phyloP scores from a whole-genome alignment of 148 eudicot species.

The Nepenthes mirabilis region DNA sequence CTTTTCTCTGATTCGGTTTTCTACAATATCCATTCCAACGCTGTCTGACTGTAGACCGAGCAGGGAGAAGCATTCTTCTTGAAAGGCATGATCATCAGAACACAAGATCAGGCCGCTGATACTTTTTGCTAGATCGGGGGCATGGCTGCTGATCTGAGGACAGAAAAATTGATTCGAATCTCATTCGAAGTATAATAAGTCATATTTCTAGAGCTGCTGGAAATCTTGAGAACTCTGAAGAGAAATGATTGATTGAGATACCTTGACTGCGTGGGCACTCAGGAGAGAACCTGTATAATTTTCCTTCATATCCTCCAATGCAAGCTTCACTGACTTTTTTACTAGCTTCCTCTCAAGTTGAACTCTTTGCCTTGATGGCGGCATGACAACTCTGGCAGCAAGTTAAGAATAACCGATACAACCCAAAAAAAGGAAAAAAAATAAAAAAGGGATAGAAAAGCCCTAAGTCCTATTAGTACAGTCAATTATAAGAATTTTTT shows the following conservation, averaged over 20 bases:
- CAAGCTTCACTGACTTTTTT: constrained; percentile 55
- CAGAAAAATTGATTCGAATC: constrained; percentile 1
- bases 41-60: constrained; percentile 46
- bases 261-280: constrained; percentile 80
- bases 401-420: constrained; percentile 45
- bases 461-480: background rate
- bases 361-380: constrained; percentile 20
- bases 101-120: constrained; percentile 61
- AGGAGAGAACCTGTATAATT: constrained; percentile 59
- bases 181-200: background rate
- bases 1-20: constrained; percentile 51
- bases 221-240: background rate
- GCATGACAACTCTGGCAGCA: constrained; percentile 25
- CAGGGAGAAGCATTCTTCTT: constrained; percentile 59
- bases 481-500: too few relatives aligned
- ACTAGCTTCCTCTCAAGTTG: constrained; percentile 30
- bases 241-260: constrained; percentile 4
- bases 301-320: constrained; percentile 76
- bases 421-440: background rate
- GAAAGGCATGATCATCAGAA: constrained; percentile 53
- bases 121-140: constrained; percentile 91
- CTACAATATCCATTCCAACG: constrained; percentile 24
- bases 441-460: background rate
- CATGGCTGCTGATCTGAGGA: constrained; percentile 58
- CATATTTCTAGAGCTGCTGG: background rate